Evolutionary conservation across 768 basidiomycete species (phyloP), one percentile per base, ranked within the genome.

Genomic region (Suillus variegatus): DNA sequence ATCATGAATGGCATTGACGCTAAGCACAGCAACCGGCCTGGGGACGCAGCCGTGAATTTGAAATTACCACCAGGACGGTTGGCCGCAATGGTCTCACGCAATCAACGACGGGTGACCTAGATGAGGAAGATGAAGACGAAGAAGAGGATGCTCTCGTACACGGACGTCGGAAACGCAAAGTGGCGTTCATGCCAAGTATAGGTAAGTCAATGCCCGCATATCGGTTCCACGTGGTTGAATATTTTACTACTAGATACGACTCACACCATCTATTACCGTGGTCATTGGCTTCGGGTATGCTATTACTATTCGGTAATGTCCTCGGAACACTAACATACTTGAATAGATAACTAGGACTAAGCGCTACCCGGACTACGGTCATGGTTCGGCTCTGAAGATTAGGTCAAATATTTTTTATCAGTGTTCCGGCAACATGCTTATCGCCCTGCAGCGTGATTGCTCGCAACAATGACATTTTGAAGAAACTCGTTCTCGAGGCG

Each of bases 251-350:
- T 71, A 93, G 93, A 94, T 72, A 93, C 91, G 0, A 93, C 90
- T 8, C 93, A 94, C 75, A 94, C 92, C 18, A 93, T 94, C 64
- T 94, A 92, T 81, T 94, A 94, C 82, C 87, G 86, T 72, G 93
- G 93, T 60, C 93, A 94, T 72, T 94, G 92, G 93, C 82, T 94
- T 66, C 84, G 92, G 74, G 91, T 93, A 73, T 66, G 86, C 57
- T 60, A 28, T 51, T 60, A 40, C 64, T 49, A 41, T 47, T 64
- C 44, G 16, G 43, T 52, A 35, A 66, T 70, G 64, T 67, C 66
- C 66, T 69, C 70, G 65, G 68, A 65, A 65, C 67, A 62, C 67
- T 68, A 64, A 74, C 68, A 22, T 61, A 49, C 41, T 55, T 52
- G 57, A 54, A 52, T 72, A 93, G 92, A 92, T 94, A 78, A 93